These are phyloP conservation scores for Lycium barbarum DNA, from an alignment of 257 asterid genomes.

Conservation along the genomic window DNA sequence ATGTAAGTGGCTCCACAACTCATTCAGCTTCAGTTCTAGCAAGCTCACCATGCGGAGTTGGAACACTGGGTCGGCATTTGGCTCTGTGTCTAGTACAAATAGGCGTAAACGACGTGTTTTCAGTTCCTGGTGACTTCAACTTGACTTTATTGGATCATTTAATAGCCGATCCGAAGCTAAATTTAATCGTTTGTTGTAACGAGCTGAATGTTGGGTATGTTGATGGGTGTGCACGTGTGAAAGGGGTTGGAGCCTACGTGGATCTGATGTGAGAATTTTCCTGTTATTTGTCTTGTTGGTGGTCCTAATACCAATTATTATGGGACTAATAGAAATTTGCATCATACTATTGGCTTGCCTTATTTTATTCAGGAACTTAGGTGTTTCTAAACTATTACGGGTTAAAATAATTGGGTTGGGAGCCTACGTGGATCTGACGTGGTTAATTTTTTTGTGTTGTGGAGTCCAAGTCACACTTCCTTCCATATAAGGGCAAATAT, in stretches of 20 bases:
- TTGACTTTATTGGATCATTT: constrained; percentile 66
- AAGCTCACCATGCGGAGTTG: constrained; percentile 8
- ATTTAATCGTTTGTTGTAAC: constrained; percentile 76
- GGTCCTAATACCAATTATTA: constrained; percentile 84
- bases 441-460: too few species aligned
- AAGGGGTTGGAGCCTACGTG: constrained; percentile 79
- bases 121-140: constrained; percentile 84
- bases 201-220: constrained; percentile 85
- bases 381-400: constrained; percentile 69
- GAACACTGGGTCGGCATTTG: constrained; percentile 67
- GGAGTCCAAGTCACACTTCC: too few species aligned
- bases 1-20: too few species aligned
- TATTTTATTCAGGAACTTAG: constrained; percentile 71
- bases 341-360: constrained; percentile 10
- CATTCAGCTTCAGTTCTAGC: too few species aligned
- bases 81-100: constrained; percentile 75
- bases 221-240: constrained; percentile 75
- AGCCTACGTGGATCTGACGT: too few species aligned
- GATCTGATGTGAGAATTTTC: constrained; percentile 77
- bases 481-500: too few species aligned
- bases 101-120: constrained; percentile 71
- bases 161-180: constrained; percentile 72
- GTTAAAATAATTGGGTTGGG: too few species aligned
- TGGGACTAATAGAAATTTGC: constrained; percentile 49
- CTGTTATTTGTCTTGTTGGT: constrained; percentile 77